Evolutionary conservation across 1,284 basidiomycete genomes (phyloP), one percentile per base, ranked within the genome.

Genomic region (Malassezia dermatis): DNA sequence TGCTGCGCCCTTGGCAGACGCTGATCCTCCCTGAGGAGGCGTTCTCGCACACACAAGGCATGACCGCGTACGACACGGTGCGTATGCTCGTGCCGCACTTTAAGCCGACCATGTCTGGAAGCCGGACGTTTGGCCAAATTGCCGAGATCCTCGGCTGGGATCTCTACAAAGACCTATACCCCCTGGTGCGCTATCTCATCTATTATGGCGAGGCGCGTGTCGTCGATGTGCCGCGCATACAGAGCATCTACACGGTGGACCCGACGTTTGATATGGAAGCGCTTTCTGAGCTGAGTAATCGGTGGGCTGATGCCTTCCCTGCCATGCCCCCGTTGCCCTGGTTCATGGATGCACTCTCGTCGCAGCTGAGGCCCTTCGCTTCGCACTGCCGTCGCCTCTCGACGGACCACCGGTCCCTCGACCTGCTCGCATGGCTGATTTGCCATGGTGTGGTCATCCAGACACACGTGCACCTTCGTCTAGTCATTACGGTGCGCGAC

Each of bases 391-490:
- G 62, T 11, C 54, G 57, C 8, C 43, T 62, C 15, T 55, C 63
- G 24, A 53, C 62, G 35, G 54, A 54, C 12, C 48, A 82, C 13
- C 75, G 83, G 39, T 93, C 87, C 69, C 81, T 86, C 53, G 83
- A 87, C 37, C 85, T 90, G 32, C 82, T 96, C n/a, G 77, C 86
- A 41, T 98, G 91, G 90, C 82, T 96, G 78, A 80, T 98, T 34
- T 85, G 87, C 61, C 82, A 84, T 47, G 87, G 88, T 63, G 80
- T 96, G 56, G 78, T 95, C 21, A 81, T 87, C 52, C 87, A 88
- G 30, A 79, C 91, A 41, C 90, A 91, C 71, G 82, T 90, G 8
- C 83, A 86, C 37, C 82, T 93, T 48, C 83, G 91, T 34, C 80
- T 96, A 31, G 80, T 91, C 19, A 89, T 86, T 0, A 84, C 86